These are phyloP conservation scores for Solanum hybrid DNA, from an alignment of 305 asterid species.

Conservation along the genomic window DNA sequence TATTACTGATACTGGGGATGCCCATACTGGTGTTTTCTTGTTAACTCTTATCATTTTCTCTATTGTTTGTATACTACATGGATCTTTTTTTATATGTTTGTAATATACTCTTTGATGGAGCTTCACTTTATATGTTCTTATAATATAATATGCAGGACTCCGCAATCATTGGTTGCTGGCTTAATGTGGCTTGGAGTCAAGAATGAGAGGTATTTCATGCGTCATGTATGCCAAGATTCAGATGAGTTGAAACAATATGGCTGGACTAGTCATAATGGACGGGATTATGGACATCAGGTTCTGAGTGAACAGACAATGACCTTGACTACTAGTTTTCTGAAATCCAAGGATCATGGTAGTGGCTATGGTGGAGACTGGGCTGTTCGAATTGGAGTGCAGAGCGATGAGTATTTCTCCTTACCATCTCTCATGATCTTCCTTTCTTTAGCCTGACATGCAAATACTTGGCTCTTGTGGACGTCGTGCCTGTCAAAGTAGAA, in stretches of 20 bases:
- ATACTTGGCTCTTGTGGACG: background rate
- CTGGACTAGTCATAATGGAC: slow-evolving; percentile 90
- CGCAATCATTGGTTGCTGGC: slow-evolving; percentile 82
- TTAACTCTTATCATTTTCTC: background rate
- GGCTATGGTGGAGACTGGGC: slow-evolving; percentile 99
- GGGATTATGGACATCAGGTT: slow-evolving; percentile 83
- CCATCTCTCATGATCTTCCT: slow-evolving; percentile 13
- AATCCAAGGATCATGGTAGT: slow-evolving; percentile 62
- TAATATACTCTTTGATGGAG: background rate
- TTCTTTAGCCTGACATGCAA: background rate
- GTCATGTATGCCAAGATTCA: slow-evolving; percentile 87
- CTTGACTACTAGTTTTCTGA: slow-evolving; percentile 74
- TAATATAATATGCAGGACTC: slow-evolving; percentile 55
- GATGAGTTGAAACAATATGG: slow-evolving; percentile 82
- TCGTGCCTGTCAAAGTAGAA: background rate
- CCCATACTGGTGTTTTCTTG: background rate
- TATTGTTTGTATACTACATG: background rate
- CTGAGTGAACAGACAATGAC: slow-evolving; percentile 65
- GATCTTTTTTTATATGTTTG: background rate
- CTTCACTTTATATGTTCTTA: slow-evolving; percentile 11
- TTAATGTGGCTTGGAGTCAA: slow-evolving; percentile 94
- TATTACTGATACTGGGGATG: background rate
- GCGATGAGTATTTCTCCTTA: slow-evolving; percentile 45
- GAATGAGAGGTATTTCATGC: slow-evolving; percentile 77
- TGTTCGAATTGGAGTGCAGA: slow-evolving; percentile 58